These are phyloP conservation scores for Sechiopsis laciniata DNA, from an alignment of 306 rosid genomes.

Conservation along the genomic window DNA sequence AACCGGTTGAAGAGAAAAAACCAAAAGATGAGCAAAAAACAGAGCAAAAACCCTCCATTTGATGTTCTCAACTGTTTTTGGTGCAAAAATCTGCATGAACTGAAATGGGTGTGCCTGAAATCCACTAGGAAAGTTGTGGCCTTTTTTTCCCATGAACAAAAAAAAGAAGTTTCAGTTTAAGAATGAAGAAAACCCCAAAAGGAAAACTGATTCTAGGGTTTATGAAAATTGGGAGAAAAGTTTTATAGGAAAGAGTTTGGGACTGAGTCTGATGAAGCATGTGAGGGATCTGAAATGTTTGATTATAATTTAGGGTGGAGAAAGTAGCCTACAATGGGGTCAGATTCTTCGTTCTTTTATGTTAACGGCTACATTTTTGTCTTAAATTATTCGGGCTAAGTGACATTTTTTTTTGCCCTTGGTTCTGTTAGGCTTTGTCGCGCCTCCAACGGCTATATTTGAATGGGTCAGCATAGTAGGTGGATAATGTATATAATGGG, in stretches of 20 bases:
- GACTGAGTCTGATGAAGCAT: background rate
- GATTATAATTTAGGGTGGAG: background rate
- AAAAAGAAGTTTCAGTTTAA: no score
- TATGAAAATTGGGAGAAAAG: conserved; percentile 13
- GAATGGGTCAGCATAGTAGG: conserved; percentile 4
- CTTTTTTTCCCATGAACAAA: background rate
- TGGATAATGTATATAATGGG: conserved; percentile 1
- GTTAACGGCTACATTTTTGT: conserved; percentile 20
- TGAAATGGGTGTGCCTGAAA: conserved; percentile 11
- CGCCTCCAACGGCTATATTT: conserved; percentile 57
- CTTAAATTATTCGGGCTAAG: background rate
- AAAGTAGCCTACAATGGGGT: background rate
- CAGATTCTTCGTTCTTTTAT: conserved; percentile 1
- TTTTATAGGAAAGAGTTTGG: conserved; percentile 2
- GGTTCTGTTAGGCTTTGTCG: conserved; percentile 44
- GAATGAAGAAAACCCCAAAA: no score
- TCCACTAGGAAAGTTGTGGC: no score
- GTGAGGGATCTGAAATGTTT: background rate
- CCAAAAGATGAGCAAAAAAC: conserved; percentile 31
- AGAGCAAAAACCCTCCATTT: conserved; percentile 23
- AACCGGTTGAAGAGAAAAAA: conserved; percentile 28
- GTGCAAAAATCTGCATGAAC: conserved; percentile 25
- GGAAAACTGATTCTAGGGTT: background rate
- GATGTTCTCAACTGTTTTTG: conserved; percentile 5
- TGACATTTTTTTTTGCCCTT: conserved; percentile 16